Conservation (phyloP, 306 rosid species). For the Psophocarpus tetragonolobus region DNA sequence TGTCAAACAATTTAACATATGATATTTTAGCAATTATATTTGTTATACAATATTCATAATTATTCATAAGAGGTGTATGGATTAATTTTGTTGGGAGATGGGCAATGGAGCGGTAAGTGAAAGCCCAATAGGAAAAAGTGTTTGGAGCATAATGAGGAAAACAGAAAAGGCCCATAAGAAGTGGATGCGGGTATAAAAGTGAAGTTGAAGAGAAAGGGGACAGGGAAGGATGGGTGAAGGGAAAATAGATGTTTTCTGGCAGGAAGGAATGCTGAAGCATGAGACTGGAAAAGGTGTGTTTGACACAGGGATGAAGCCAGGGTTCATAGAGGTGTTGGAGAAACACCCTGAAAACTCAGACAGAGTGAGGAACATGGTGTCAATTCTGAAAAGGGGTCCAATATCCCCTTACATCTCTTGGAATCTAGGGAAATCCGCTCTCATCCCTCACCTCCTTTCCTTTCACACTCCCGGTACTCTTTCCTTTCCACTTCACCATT, state of each 20-base stretch:
- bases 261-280: conserved; percentile 74
- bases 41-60: no score
- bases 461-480: conserved; percentile 75
- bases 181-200: no score
- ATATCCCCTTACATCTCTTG: conserved; percentile 69
- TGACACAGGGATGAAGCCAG: conserved; percentile 68
- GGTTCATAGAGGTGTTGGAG: conserved; percentile 80
- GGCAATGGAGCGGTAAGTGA: neutral
- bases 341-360: conserved; percentile 93
- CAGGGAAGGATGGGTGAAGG: neutral
- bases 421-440: conserved; percentile 60
- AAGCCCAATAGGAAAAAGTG: neutral
- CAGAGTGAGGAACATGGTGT: conserved; percentile 74
- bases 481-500: neutral
- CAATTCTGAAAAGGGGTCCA: conserved; percentile 80
- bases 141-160: no score
- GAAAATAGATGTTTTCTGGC: conserved; percentile 66
- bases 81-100: neutral
- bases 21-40: no score
- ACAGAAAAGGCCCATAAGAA: no score
- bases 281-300: conserved; percentile 73
- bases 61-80: no score
- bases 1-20: no score
- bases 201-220: neutral
- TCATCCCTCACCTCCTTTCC: conserved; percentile 50